Percentiles rank a stretch among this genome's conserved stretches.
phyloP scores from a whole-genome alignment of 2,329 filamentous ascomycete genomes.

The Pseudogymnoascus sp. region DNA sequence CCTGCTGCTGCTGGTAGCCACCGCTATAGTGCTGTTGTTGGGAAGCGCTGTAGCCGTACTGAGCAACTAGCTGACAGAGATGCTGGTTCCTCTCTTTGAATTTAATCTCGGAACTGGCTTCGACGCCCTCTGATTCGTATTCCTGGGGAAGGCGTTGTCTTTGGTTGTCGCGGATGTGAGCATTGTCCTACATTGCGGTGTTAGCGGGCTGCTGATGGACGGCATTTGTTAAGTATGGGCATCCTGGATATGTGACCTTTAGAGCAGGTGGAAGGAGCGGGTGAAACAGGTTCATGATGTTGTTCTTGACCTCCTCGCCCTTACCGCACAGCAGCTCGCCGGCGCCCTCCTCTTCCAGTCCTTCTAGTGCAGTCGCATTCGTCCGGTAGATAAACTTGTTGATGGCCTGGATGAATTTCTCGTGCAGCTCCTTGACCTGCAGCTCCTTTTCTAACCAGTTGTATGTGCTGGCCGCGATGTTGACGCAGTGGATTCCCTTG shows the following conservation, averaged over 20 bases:
- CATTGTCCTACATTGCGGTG: too few species aligned
- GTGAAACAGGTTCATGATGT: slow-evolving; percentile 75
- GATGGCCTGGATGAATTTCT: slow-evolving; percentile 90
- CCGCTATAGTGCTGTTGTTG: slow-evolving; percentile 23
- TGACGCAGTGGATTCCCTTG: slow-evolving; percentile 87
- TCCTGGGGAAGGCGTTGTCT: too few species aligned
- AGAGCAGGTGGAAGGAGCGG: slow-evolving; percentile 81
- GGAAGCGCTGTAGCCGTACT: slow-evolving; percentile 43
- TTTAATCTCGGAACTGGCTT: too few species aligned
- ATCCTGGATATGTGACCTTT: too few species aligned
- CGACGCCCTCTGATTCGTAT: too few species aligned
- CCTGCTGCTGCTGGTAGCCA: slow-evolving; percentile 8
- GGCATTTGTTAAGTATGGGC: too few species aligned
- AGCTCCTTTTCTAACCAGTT: slow-evolving; percentile 95
- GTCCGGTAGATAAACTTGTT: slow-evolving; percentile 97
- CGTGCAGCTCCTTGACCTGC: slow-evolving; percentile 94
- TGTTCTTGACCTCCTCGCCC: slow-evolving; percentile 86
- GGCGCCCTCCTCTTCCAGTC: slow-evolving; percentile 90
- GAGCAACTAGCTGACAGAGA: too few species aligned
- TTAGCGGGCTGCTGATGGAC: too few species aligned
- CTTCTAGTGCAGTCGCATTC: slow-evolving; percentile 80
- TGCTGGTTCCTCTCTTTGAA: too few species aligned
- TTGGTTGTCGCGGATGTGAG: too few species aligned
- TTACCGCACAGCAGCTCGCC: slow-evolving; percentile 88
- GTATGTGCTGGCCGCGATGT: slow-evolving; percentile 82